Percentiles rank a stretch among this genome's conserved stretches.
Evolutionary conservation across 371 early-diverging fungal genomes (phyloP).

Genomic region (Saksenaea oblongispora): DNA sequence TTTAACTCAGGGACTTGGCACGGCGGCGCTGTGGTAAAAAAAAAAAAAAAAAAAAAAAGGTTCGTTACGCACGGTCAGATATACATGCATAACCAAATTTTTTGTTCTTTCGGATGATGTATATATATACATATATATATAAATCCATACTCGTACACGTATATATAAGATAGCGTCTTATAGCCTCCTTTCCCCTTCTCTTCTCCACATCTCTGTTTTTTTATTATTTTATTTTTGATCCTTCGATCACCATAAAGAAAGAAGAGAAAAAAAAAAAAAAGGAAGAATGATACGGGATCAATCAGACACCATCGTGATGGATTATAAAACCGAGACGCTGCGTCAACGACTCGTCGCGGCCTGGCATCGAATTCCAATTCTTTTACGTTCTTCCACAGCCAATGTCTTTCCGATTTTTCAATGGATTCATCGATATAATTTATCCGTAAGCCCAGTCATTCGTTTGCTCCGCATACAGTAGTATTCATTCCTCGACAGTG

Average conservation of each 20-base stretch:
- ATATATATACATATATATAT: background rate
- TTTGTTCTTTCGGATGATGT: background rate
- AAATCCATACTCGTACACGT: background rate
- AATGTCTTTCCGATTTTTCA: conserved; percentile 21
- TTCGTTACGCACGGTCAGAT: background rate
- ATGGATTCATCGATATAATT: conserved; percentile 36
- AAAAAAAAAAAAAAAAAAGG: background rate
- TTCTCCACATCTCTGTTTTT: background rate
- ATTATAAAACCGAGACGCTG: conserved; percentile 12
- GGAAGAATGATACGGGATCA: background rate
- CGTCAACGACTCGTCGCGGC: conserved; percentile 1
- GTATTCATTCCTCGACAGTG: conserved; percentile 39
- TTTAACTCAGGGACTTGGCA: background rate
- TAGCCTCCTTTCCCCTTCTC: background rate
- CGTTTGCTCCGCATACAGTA: background rate
- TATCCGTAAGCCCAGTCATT: conserved; percentile 20
- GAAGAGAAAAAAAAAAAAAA: background rate
- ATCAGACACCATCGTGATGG: conserved; percentile 3
- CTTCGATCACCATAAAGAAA: background rate
- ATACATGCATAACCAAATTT: background rate
- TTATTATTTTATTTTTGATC: background rate
- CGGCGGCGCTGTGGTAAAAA: background rate
- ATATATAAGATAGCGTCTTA: background rate
- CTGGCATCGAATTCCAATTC: background rate
- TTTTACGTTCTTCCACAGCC: conserved; percentile 6